A percentile compares a stretch with the other conserved stretches of the same genome.
Conservation (phyloP, 768 basidiomycete genomes). For the Sarcodon sp. region DNA sequence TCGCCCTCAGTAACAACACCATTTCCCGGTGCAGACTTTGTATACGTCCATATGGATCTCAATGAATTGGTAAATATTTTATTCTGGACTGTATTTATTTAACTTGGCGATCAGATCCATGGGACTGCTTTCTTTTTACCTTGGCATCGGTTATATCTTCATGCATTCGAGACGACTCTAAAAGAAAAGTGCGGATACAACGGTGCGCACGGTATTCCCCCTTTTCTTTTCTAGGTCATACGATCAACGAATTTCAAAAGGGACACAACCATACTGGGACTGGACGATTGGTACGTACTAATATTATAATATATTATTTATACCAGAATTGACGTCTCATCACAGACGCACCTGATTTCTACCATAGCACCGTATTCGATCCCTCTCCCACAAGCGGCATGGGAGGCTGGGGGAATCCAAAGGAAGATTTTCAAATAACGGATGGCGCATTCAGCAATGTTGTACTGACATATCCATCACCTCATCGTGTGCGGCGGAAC, state of each 20-base stretch:
- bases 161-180: constrained; percentile 10
- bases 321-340: neutral
- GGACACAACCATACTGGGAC: constrained; percentile 15
- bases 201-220: neutral
- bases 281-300: constrained; percentile 13
- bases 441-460: constrained; percentile 16
- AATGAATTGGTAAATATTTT: constrained; percentile 5
- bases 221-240: too few relatives aligned
- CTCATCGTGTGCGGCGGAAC: constrained; percentile 19
- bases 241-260: neutral
- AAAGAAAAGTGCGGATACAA: constrained; percentile 12
- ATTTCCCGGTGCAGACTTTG: constrained; percentile 3
- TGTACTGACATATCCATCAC: constrained; percentile 17
- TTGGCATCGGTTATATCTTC: constrained; percentile 15
- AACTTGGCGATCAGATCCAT: constrained; percentile 8
- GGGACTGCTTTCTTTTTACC: constrained; percentile 13
- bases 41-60: constrained; percentile 15
- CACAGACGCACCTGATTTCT: constrained; percentile 13
- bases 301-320: neutral
- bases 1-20: neutral
- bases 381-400: constrained; percentile 11
- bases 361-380: constrained; percentile 11
- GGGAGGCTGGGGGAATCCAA: constrained; percentile 15
- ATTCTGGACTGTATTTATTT: neutral
- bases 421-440: constrained; percentile 9